Evolutionary conservation across 441 rosid species (phyloP).

Genomic region (Bocquillonia castaneifolia): DNA sequence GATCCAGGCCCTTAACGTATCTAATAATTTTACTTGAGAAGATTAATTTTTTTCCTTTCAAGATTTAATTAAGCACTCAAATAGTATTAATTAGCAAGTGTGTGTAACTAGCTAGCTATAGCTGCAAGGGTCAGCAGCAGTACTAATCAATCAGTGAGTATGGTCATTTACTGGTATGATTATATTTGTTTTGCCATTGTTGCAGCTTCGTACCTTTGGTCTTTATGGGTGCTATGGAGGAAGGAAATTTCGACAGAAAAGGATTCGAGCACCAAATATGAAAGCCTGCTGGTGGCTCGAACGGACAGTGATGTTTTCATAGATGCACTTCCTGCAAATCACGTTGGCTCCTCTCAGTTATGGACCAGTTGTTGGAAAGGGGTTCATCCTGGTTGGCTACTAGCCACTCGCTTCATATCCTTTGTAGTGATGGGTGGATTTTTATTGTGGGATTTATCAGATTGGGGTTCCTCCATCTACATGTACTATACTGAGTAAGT

Average conservation of each 20-base stretch:
- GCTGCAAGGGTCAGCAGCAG: background rate
- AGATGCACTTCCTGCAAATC: conserved; percentile 34
- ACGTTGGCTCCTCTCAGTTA: conserved; percentile 45
- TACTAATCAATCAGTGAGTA: conserved; percentile 33
- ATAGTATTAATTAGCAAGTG: background rate
- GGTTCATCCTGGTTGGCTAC: conserved; percentile 70
- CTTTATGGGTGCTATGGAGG: conserved; percentile 58
- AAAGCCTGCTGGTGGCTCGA: conserved; percentile 44
- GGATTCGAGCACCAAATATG: conserved; percentile 35
- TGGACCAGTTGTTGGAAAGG: conserved; percentile 82
- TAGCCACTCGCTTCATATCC: conserved; percentile 51
- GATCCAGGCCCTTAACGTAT: background rate
- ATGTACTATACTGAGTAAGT: conserved; percentile 83
- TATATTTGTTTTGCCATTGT: conserved; percentile 67
- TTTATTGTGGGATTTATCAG: conserved; percentile 54
- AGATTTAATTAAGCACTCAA: background rate
- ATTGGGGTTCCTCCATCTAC: conserved; percentile 55
- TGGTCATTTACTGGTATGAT: conserved; percentile 62
- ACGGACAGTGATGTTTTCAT: conserved; percentile 29
- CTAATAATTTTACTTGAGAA: background rate
- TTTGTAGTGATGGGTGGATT: conserved; percentile 49
- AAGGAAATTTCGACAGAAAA: conserved; percentile 40
- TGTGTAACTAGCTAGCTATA: background rate
- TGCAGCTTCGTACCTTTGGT: conserved; percentile 39
- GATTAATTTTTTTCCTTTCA: too few species aligned